Conservation (phyloP, 2,329 filamentous ascomycete species). For the Monosporascus sp. region DNA sequence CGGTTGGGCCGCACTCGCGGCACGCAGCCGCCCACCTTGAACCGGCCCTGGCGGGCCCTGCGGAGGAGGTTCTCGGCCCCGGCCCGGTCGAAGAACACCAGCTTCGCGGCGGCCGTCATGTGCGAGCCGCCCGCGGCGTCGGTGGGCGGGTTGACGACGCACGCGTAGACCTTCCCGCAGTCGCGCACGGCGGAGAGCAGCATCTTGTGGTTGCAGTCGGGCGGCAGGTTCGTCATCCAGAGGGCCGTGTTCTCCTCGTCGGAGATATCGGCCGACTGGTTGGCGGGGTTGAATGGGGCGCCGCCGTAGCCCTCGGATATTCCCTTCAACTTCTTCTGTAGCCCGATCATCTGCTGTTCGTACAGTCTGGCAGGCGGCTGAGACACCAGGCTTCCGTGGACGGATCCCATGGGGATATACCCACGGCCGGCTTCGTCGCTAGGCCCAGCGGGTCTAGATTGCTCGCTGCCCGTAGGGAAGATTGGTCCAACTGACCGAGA, state of each 20-base stretch:
- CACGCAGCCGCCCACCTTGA: conserved; percentile 32
- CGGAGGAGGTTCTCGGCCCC: conserved; percentile 44
- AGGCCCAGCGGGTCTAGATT: too few species aligned
- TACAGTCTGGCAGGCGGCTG: background rate
- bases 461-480: too few species aligned
- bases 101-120: conserved; percentile 27
- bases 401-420: background rate
- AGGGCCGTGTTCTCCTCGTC: conserved; percentile 42
- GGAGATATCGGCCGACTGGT: conserved; percentile 35
- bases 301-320: conserved; percentile 35
- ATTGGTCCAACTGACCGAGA: too few species aligned
- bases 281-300: conserved; percentile 29
- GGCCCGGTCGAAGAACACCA: conserved; percentile 44
- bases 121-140: conserved; percentile 25
- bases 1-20: conserved; percentile 43
- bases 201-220: conserved; percentile 33
- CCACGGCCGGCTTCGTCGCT: background rate
- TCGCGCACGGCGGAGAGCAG: conserved; percentile 40
- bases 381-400: background rate
- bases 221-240: conserved; percentile 48
- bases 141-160: conserved; percentile 46
- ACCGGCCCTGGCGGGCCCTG: conserved; percentile 34
- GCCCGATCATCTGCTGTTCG: background rate
- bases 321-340: conserved; percentile 5
- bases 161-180: conserved; percentile 46